A percentile compares a stretch with the other conserved stretches of the same genome.
phyloP scores from a whole-genome alignment of 1,284 basidiomycete genomes.

The Marasmius tenuissimus region DNA sequence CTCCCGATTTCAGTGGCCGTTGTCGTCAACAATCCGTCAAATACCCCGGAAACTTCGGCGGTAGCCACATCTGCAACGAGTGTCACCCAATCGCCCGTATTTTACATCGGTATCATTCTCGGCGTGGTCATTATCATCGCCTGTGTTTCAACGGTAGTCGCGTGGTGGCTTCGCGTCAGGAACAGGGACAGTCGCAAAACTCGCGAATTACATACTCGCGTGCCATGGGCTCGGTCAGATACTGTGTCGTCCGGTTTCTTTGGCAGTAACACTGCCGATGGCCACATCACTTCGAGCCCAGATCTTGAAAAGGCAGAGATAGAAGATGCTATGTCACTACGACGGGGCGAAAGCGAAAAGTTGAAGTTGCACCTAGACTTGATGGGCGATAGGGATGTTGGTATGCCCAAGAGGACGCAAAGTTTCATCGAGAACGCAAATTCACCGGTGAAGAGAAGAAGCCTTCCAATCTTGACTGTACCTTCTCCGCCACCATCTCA shows the following conservation, averaged over 20 bases:
- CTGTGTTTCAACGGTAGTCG: constrained; percentile 35
- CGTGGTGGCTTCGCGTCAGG: constrained; percentile 40
- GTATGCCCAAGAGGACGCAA: constrained; percentile 32
- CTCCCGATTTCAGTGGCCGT: not conserved
- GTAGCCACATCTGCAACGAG: constrained; percentile 18
- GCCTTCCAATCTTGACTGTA: not conserved
- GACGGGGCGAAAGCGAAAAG: constrained; percentile 5
- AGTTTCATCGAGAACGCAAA: constrained; percentile 12
- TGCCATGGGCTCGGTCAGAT: constrained; percentile 33
- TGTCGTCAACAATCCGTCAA: constrained; percentile 9
- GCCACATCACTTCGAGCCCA: not conserved
- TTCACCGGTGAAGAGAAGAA: constrained; percentile 7
- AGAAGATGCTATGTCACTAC: constrained; percentile 8
- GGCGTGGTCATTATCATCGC: constrained; percentile 39
- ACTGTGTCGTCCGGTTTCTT: constrained; percentile 14
- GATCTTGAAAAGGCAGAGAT: constrained; percentile 21
- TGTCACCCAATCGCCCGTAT: constrained; percentile 31
- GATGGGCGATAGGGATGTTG: constrained; percentile 36
- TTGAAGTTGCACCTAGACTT: constrained; percentile 26
- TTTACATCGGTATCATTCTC: constrained; percentile 46
- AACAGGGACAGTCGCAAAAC: constrained; percentile 31
- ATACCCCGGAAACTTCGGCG: not conserved
- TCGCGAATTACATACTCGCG: constrained; percentile 23
- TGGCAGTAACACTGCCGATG: not conserved
- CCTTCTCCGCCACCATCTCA: constrained; percentile 6